Evolutionary conservation across 2,329 filamentous ascomycete genomes (phyloP).

Genomic region (Paraphaeosphaeria minitans): DNA sequence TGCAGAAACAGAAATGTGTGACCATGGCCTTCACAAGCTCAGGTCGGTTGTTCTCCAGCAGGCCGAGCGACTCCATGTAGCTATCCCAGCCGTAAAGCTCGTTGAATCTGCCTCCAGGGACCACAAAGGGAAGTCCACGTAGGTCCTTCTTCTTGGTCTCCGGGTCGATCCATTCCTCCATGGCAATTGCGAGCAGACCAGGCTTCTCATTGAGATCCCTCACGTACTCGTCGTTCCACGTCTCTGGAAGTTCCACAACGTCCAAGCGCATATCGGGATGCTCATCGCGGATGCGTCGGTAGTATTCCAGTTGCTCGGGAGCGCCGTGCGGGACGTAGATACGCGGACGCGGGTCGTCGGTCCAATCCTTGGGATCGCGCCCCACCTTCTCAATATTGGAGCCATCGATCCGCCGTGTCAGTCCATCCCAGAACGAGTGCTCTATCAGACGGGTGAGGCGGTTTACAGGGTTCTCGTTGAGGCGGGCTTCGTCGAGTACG

Average conservation of each 20-base stretch:
- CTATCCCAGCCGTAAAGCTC: constrained; percentile 99
- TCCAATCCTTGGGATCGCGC: constrained; percentile 94
- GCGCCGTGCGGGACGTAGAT: constrained; percentile 88
- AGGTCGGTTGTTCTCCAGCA: constrained; percentile 82
- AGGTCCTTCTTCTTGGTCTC: constrained; percentile 72
- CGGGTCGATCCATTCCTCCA: constrained; percentile 74
- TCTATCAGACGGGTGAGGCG: constrained; percentile 84
- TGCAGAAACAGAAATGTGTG: constrained; percentile 95
- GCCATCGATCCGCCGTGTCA: constrained; percentile 89
- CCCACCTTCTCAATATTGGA: constrained; percentile 86
- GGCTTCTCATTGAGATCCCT: constrained; percentile 84
- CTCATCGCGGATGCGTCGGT: constrained; percentile 76
- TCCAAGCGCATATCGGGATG: constrained; percentile 85
- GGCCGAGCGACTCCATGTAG: constrained; percentile 94
- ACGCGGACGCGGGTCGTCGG: constrained; percentile 81
- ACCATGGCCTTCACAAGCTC: constrained; percentile 95
- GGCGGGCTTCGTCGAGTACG: constrained; percentile 83
- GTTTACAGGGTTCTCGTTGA: constrained; percentile 95
- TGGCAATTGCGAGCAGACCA: constrained; percentile 85
- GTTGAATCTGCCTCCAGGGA: constrained; percentile 96
- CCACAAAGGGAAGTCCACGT: constrained; percentile 88
- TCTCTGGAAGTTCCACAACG: constrained; percentile 75
- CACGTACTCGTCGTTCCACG: constrained; percentile 76
- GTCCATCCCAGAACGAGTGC: constrained; percentile 88
- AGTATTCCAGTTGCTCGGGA: constrained; percentile 89